phyloP scores from a whole-genome alignment of 179 eudicot genomes.

The Actinidia chinensis region DNA sequence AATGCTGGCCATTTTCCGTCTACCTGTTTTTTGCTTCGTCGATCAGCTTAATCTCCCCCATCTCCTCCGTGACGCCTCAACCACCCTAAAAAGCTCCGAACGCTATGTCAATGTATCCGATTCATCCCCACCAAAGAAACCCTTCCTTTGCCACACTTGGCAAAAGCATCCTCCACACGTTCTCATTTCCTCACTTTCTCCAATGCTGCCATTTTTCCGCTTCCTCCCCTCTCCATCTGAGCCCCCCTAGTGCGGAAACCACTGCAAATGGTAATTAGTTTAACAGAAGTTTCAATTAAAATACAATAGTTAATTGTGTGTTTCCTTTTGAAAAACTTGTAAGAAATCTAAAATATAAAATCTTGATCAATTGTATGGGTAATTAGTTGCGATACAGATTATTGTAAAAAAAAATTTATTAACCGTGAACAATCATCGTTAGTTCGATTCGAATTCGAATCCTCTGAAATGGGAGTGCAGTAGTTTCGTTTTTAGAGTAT shows the following conservation, averaged over 20 bases:
- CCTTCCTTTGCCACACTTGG: slow-evolving; percentile 35
- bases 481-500: too few species aligned
- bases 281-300: too few species aligned
- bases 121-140: slow-evolving; percentile 27
- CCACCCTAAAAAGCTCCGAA: slow-evolving; percentile 26
- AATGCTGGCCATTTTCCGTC: slow-evolving; percentile 10
- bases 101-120: slow-evolving; percentile 31
- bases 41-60: slow-evolving; percentile 6
- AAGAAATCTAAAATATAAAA: too few species aligned
- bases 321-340: too few species aligned
- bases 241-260: slow-evolving; percentile 18
- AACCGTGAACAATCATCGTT: too few species aligned
- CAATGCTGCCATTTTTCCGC: slow-evolving; percentile 15
- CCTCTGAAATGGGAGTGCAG: too few species aligned
- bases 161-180: slow-evolving; percentile 43
- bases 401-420: too few species aligned
- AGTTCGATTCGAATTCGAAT: too few species aligned
- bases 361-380: too few species aligned
- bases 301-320: too few species aligned
- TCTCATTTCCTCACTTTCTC: slow-evolving; percentile 26
- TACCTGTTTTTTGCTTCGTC: slow-evolving; percentile 13
- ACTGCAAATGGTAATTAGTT: too few species aligned
- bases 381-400: too few species aligned
- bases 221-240: slow-evolving; percentile 17
- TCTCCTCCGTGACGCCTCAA: slow-evolving; percentile 9